These are phyloP conservation scores for Fusarium cicatricum DNA, from an alignment of 2,329 filamentous ascomycete species.

Conservation along the genomic window DNA sequence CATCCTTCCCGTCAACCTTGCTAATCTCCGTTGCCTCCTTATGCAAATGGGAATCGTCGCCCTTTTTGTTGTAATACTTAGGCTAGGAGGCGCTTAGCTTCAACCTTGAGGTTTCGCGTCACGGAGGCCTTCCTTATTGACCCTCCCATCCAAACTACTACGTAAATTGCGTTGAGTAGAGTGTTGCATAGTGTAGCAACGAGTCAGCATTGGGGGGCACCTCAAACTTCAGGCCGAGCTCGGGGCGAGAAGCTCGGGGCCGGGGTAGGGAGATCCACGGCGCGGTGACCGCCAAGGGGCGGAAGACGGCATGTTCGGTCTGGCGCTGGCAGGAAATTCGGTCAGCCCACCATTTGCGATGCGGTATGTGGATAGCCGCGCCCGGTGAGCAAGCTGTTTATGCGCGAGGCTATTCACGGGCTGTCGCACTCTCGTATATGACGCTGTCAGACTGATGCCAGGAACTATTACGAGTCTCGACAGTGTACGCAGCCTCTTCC, in stretches of 20 bases:
- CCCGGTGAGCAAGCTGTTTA: conserved; percentile 16
- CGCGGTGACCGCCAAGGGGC: conserved; percentile 19
- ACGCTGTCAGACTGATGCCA: conserved; percentile 7
- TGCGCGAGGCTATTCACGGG: neutral
- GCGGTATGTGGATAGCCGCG: conserved; percentile 19
- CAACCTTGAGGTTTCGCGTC: conserved; percentile 27
- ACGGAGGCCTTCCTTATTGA: conserved; percentile 22
- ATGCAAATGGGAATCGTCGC: conserved; percentile 6
- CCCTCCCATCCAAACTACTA: conserved; percentile 12
- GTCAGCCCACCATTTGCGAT: conserved; percentile 24
- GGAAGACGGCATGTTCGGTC: conserved; percentile 26
- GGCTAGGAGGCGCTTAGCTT: conserved; percentile 36
- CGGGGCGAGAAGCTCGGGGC: conserved; percentile 37
- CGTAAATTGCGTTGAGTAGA: conserved; percentile 28
- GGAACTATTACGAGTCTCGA: too few relatives aligned
- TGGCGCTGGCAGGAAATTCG: conserved; percentile 11
- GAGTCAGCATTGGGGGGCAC: conserved; percentile 35
- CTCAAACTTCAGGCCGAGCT: conserved; percentile 39
- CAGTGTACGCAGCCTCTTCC: too few relatives aligned
- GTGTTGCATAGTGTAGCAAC: conserved; percentile 22
- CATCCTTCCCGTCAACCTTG: conserved; percentile 12
- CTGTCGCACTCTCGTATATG: conserved; percentile 22
- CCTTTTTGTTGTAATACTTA: conserved; percentile 15
- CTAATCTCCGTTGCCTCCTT: conserved; percentile 14
- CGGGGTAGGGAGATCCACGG: conserved; percentile 25